These are phyloP conservation scores for Flagelloscypha sp. DNA, from an alignment of 768 basidiomycete species.

Conservation along the genomic window DNA sequence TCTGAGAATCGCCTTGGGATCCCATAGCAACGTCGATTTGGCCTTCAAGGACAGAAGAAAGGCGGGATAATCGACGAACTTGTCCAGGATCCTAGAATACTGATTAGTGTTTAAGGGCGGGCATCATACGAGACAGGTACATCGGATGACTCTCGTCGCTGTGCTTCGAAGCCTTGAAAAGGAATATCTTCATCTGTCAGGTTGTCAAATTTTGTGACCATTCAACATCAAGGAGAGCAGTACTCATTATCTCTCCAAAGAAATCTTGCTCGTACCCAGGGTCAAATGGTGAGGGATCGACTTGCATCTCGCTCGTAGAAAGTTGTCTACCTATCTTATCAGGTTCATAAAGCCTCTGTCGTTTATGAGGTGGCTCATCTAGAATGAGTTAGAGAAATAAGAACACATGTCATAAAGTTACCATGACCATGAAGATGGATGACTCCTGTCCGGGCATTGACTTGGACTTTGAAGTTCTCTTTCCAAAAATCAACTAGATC, in stretches of 20 bases:
- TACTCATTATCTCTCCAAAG: too few species aligned
- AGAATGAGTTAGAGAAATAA: neutral
- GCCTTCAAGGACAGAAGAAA: constrained; percentile 41
- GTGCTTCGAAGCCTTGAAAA: too few species aligned
- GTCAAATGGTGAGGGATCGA: too few species aligned
- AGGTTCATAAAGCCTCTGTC: too few species aligned
- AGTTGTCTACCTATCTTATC: too few species aligned
- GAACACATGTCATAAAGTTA: constrained; percentile 8
- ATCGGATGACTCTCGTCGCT: constrained; percentile 69
- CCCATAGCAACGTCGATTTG: constrained; percentile 40
- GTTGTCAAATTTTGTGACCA: too few species aligned
- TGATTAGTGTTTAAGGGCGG: neutral
- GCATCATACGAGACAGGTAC: constrained; percentile 20
- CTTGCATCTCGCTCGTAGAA: too few species aligned
- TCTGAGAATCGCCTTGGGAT: constrained; percentile 45
- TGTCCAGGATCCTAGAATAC: constrained; percentile 69
- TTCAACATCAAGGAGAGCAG: too few species aligned
- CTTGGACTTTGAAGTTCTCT: constrained; percentile 60
- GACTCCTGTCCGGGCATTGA: constrained; percentile 49
- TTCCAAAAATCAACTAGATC: constrained; percentile 70
- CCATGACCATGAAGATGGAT: constrained; percentile 32
- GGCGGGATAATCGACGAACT: constrained; percentile 64
- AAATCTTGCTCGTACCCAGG: too few species aligned
- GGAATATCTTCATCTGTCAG: too few species aligned
- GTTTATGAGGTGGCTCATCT: constrained; percentile 42